Evolutionary conservation across 1,284 basidiomycete species (phyloP).

Genomic region (Cystobasidium slooffiae): DNA sequence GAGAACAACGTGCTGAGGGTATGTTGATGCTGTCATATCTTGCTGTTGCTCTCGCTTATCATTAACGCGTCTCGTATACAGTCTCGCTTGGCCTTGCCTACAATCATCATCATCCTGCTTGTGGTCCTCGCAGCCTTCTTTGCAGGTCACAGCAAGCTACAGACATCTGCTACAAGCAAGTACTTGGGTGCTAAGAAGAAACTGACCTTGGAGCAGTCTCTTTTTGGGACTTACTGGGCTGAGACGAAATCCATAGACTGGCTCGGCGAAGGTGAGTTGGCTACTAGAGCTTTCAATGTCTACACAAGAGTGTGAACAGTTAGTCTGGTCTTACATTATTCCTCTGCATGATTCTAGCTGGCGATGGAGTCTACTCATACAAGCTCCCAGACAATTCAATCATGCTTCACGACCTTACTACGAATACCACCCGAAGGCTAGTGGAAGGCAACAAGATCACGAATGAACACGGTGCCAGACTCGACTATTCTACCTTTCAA

Average conservation of each 20-base stretch:
- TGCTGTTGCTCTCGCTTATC: background rate
- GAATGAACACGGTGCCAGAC: constrained; percentile 65
- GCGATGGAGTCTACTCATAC: constrained; percentile 84
- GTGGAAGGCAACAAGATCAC: constrained; percentile 63
- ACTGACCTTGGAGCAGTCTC: constrained; percentile 81
- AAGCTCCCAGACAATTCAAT: constrained; percentile 66
- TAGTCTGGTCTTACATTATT: background rate
- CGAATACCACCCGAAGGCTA: constrained; percentile 69
- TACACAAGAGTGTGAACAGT: background rate
- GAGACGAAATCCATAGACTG: constrained; percentile 66
- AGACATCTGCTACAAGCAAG: background rate
- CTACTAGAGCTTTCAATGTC: constrained; percentile 6
- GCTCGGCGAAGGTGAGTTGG: constrained; percentile 78
- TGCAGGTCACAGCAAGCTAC: constrained; percentile 16
- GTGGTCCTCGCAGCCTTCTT: constrained; percentile 42
- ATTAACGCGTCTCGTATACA: background rate
- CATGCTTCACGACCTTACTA: constrained; percentile 75
- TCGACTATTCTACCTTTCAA: constrained; percentile 70
- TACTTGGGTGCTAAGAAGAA: constrained; percentile 35
- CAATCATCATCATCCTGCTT: constrained; percentile 35
- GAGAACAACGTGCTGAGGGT: constrained; percentile 33
- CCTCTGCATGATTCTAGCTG: constrained; percentile 63
- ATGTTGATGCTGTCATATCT: background rate
- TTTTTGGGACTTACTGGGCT: constrained; percentile 79
- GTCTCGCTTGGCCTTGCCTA: constrained; percentile 30